Conservation (phyloP, 2,329 filamentous ascomycete species). For the Ophiostoma australiae region DNA sequence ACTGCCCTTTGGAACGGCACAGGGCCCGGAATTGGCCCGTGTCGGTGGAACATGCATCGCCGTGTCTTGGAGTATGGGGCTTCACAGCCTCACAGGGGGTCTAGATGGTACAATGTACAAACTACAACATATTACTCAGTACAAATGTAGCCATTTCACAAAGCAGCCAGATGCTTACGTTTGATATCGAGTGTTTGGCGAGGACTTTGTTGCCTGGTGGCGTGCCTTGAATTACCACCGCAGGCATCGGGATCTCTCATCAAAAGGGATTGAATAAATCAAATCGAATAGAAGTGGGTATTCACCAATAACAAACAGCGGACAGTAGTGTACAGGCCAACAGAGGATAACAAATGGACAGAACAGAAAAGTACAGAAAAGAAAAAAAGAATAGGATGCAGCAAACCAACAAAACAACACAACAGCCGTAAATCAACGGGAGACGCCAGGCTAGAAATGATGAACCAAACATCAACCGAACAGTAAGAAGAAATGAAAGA, state of each 20-base stretch:
- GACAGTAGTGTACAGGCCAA: background rate
- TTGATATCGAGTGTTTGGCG: no score
- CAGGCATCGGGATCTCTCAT: background rate
- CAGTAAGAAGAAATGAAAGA: background rate
- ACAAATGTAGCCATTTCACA: no score
- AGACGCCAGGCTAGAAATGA: constrained; percentile 1
- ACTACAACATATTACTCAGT: no score
- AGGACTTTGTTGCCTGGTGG: background rate
- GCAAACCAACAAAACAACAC: background rate
- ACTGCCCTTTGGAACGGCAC: constrained; percentile 2
- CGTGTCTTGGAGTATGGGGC: background rate
- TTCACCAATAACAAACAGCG: background rate
- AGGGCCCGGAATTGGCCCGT: constrained; percentile 8
- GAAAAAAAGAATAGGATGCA: background rate
- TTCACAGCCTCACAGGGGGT: background rate
- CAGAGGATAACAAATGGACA: background rate
- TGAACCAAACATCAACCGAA: background rate
- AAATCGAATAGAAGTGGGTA: constrained; percentile 4
- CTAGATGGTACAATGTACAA: background rate
- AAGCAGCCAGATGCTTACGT: background rate
- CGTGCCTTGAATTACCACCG: background rate
- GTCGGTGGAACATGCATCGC: constrained; percentile 1
- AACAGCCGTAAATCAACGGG: background rate
- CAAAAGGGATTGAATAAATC: background rate
- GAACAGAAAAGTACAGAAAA: background rate